A percentile compares a stretch with the other conserved stretches of the same genome.
phyloP scores from a whole-genome alignment of 352 stramenopile species.

The Globisporangium mamillatum region DNA sequence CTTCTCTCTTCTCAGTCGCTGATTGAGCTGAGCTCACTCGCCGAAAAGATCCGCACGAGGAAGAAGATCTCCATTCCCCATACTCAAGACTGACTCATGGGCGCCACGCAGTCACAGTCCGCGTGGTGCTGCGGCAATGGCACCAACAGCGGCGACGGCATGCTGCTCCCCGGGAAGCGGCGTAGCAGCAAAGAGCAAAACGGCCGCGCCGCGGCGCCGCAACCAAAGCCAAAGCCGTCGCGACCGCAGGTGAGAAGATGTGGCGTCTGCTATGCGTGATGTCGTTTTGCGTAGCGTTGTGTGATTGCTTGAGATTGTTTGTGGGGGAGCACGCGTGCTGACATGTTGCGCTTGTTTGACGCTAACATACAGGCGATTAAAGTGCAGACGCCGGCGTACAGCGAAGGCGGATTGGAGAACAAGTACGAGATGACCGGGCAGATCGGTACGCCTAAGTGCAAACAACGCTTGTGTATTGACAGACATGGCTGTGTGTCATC shows the following conservation, averaged over 20 bases:
- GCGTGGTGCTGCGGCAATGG: constrained; percentile 51
- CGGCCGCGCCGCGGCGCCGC: constrained; percentile 27
- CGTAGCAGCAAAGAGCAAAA: constrained; percentile 32
- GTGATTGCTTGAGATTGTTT: constrained; percentile 1
- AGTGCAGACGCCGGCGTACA: constrained; percentile 68
- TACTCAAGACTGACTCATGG: constrained; percentile 25
- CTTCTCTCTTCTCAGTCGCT: neutral
- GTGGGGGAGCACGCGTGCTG: neutral
- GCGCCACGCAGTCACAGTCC: constrained; percentile 34
- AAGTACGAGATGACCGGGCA: constrained; percentile 84
- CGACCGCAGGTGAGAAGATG: constrained; percentile 20
- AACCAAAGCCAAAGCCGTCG: constrained; percentile 24
- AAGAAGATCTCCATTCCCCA: neutral
- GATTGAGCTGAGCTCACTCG: neutral
- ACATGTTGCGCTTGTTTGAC: neutral
- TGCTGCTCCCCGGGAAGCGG: constrained; percentile 41
- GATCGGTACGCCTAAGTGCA: constrained; percentile 49
- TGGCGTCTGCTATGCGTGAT: neutral
- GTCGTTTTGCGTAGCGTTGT: neutral
- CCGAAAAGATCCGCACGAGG: constrained; percentile 3
- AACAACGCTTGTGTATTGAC: too few species aligned
- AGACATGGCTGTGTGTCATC: neutral
- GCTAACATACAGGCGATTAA: constrained; percentile 53
- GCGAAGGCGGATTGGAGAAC: constrained; percentile 61
- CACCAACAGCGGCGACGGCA: constrained; percentile 27